Conservation (phyloP, 768 basidiomycete species). For the Termitomyces sp. region DNA sequence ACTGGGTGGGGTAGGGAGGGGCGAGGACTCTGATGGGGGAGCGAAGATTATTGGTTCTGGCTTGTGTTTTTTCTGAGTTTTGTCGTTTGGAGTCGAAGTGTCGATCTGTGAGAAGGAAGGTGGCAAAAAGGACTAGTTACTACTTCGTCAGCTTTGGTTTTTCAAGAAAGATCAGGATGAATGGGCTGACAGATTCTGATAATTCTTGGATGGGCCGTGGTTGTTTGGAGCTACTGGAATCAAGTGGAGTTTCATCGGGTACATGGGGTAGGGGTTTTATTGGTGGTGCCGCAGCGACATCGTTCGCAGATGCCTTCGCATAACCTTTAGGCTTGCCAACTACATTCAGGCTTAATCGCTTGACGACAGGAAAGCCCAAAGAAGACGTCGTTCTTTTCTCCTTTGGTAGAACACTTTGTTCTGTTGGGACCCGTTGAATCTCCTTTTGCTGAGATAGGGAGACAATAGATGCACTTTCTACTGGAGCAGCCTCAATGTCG, state of each 20-base stretch:
- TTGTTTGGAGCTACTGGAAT: not conserved
- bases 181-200: constrained; percentile 20
- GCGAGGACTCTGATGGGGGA: constrained; percentile 19
- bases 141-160: not conserved
- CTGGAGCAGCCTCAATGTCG: constrained; percentile 10
- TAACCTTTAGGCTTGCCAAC: constrained; percentile 19
- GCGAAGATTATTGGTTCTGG: constrained; percentile 33
- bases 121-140: constrained; percentile 35
- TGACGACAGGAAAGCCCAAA: constrained; percentile 39
- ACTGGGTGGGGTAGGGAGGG: constrained; percentile 20
- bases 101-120: constrained; percentile 49
- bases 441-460: constrained; percentile 5
- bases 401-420: not conserved
- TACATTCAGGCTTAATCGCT: constrained; percentile 22
- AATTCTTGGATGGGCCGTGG: constrained; percentile 16
- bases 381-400: constrained; percentile 17
- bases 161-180: not conserved
- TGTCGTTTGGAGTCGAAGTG: constrained; percentile 45
- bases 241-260: not conserved
- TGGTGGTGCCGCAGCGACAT: constrained; percentile 2
- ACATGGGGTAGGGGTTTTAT: not conserved
- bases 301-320: not conserved
- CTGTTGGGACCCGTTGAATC: not conserved
- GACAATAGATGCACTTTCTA: constrained; percentile 4
- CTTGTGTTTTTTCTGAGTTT: constrained; percentile 26